Conservation (phyloP, 2,329 filamentous ascomycete species). For the Monilinia laxa region DNA sequence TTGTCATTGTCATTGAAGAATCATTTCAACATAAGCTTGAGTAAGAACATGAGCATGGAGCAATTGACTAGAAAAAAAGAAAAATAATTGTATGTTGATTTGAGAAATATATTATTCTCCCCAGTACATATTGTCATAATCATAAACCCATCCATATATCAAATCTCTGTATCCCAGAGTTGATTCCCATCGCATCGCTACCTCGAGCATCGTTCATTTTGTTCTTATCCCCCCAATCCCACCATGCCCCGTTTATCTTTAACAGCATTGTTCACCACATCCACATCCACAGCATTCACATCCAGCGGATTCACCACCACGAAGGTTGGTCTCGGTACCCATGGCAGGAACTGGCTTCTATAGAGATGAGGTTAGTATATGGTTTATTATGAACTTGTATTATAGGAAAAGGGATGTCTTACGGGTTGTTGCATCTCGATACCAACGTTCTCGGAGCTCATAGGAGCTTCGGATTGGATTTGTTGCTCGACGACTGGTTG, state of each 20-base stretch:
- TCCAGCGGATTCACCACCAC: constrained; percentile 27
- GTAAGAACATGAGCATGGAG: neutral
- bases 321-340: constrained; percentile 25
- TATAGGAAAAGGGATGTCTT: constrained; percentile 20
- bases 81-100: neutral
- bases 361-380: constrained; percentile 20
- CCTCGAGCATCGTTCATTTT: neutral
- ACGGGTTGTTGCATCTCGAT: constrained; percentile 37
- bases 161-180: constrained; percentile 11
- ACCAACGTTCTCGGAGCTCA: constrained; percentile 30
- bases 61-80: neutral
- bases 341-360: constrained; percentile 28
- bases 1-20: neutral
- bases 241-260: neutral
- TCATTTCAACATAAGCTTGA: too few species aligned
- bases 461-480: constrained; percentile 35
- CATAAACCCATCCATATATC: constrained; percentile 5
- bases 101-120: constrained; percentile 4
- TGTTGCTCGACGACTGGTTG: constrained; percentile 35
- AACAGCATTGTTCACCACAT: constrained; percentile 28
- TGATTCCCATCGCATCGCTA: neutral
- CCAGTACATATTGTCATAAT: constrained; percentile 2
- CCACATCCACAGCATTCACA: constrained; percentile 27
- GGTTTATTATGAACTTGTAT: neutral
- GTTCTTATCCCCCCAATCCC: neutral